Percentiles rank a stretch among this genome's conserved stretches.
These are phyloP conservation scores for Colletotrichum viniferum DNA, from an alignment of 2,329 filamentous ascomycete species.

Conservation along the genomic window DNA sequence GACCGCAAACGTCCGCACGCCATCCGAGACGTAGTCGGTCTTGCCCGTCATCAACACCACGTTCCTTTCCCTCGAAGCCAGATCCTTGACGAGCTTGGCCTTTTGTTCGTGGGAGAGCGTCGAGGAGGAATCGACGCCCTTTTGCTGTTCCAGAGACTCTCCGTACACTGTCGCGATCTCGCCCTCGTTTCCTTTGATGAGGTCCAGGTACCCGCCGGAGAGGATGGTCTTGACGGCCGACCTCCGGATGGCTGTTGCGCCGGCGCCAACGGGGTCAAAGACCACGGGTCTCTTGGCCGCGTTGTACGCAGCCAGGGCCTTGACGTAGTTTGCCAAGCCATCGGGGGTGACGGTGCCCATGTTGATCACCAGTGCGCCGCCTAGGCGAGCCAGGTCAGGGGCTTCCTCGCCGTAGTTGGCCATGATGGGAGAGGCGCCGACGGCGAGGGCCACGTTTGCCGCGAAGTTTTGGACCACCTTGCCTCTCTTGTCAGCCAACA, in stretches of 20 bases:
- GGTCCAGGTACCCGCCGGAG: constrained; percentile 75
- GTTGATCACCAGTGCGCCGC: constrained; percentile 85
- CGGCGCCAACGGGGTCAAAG: constrained; percentile 81
- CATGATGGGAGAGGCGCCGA: constrained; percentile 94
- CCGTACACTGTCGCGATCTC: constrained; percentile 80
- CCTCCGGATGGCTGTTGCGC: constrained; percentile 58
- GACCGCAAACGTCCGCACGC: constrained; percentile 68
- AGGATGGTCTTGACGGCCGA: constrained; percentile 75
- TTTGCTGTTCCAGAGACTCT: constrained; percentile 62
- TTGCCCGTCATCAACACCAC: constrained; percentile 84
- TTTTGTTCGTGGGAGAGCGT: constrained; percentile 51
- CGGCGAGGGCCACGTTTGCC: constrained; percentile 83
- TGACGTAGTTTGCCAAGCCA: constrained; percentile 71
- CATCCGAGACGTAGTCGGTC: constrained; percentile 80
- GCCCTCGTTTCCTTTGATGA: constrained; percentile 94
- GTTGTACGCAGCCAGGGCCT: constrained; percentile 84
- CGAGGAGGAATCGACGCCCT: constrained; percentile 80
- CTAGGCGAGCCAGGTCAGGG: constrained; percentile 75
- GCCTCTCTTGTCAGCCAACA: not conserved
- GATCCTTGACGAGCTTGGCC: constrained; percentile 63
- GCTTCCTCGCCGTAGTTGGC: constrained; percentile 86
- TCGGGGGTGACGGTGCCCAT: constrained; percentile 91
- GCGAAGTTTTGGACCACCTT: constrained; percentile 89
- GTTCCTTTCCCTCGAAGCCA: constrained; percentile 72
- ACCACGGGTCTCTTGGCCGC: constrained; percentile 74